Conservation (phyloP, 305 asterid genomes). For the Rubia occidens region DNA sequence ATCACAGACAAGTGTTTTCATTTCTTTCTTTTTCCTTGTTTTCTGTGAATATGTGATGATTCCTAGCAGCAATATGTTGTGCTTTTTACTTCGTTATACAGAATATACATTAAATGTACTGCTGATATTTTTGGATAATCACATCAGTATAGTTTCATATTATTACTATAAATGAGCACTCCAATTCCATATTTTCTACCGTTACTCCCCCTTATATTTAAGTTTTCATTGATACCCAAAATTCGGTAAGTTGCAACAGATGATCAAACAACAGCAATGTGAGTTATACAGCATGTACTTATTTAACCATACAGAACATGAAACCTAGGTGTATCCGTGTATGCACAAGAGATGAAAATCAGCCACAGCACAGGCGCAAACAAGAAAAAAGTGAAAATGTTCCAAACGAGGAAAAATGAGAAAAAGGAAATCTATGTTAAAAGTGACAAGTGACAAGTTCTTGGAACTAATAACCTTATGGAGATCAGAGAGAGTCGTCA, state of each 20-base stretch:
- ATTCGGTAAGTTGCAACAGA: neutral
- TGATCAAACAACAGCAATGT: neutral
- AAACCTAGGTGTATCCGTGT: neutral
- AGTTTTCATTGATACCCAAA: neutral
- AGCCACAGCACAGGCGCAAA: neutral
- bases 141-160: neutral
- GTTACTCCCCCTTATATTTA: no score
- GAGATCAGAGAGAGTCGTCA: neutral
- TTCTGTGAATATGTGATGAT: neutral
- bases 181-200: neutral
- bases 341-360: neutral
- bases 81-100: neutral
- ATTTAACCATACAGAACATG: neutral
- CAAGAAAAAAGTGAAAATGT: neutral
- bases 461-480: neutral
- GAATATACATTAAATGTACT: neutral
- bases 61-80: neutral
- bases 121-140: neutral
- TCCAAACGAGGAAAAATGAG: neutral
- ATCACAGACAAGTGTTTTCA: neutral
- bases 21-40: neutral
- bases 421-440: neutral
- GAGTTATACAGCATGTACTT: neutral
- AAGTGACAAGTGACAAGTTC: neutral
- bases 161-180: neutral